phyloP scores from a whole-genome alignment of 805 yeast species.

The Zygoascus tannicola region DNA sequence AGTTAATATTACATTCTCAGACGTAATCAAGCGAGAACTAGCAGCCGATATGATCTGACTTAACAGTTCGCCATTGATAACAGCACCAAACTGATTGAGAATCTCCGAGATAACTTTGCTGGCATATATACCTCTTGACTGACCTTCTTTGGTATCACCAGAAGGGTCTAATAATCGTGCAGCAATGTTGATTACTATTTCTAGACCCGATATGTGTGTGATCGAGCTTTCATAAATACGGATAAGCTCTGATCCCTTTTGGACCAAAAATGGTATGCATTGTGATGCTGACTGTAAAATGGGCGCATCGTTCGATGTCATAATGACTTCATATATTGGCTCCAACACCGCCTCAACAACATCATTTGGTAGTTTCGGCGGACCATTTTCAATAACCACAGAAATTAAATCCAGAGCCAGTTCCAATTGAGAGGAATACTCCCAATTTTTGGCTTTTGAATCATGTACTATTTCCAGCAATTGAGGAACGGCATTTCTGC shows the following conservation, averaged over 20 bases:
- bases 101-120: slow-evolving; percentile 58
- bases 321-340: slow-evolving; percentile 41
- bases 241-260: slow-evolving; percentile 27
- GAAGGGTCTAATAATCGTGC: slow-evolving; percentile 59
- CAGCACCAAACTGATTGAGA: slow-evolving; percentile 41
- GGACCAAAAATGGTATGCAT: slow-evolving; percentile 52
- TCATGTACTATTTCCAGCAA: slow-evolving; percentile 24
- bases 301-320: slow-evolving; percentile 57
- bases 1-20: slow-evolving; percentile 61
- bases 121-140: slow-evolving; percentile 71
- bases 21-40: slow-evolving; percentile 51
- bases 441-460: slow-evolving; percentile 26
- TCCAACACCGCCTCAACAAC: slow-evolving; percentile 18
- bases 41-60: slow-evolving; percentile 65
- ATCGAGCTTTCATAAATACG: background rate
- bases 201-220: slow-evolving; percentile 33
- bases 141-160: slow-evolving; percentile 39
- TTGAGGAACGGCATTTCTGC: slow-evolving; percentile 46
- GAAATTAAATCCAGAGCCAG: slow-evolving; percentile 43
- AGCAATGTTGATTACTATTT: slow-evolving; percentile 52
- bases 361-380: slow-evolving; percentile 14
- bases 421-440: slow-evolving; percentile 52
- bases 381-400: slow-evolving; percentile 23
- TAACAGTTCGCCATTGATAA: slow-evolving; percentile 30
- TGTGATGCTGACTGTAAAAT: slow-evolving; percentile 71